Conservation (phyloP, 345 rosid genomes). For the Cochlearia excelsa region DNA sequence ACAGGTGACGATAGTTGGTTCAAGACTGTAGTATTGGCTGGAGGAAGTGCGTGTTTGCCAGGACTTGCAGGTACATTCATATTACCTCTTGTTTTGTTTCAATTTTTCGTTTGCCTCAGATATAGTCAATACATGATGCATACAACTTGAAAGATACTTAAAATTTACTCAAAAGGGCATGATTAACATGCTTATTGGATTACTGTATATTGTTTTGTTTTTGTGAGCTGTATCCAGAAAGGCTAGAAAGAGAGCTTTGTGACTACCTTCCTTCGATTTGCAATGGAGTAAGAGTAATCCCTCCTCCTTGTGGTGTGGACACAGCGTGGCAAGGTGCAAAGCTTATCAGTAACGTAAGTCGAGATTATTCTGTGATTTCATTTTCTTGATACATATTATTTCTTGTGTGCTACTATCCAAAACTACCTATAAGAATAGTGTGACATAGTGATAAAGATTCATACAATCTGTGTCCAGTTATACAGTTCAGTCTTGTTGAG, state of each 20-base stretch:
- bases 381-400: not conserved
- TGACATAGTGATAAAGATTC: not conserved
- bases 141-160: conserved; percentile 1
- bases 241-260: conserved; percentile 76
- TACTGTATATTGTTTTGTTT: not conserved
- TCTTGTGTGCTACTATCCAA: conserved; percentile 7
- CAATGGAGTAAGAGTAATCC: conserved; percentile 62
- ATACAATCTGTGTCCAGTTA: no score
- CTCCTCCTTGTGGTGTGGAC: conserved; percentile 71
- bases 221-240: conserved; percentile 46
- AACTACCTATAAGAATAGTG: not conserved
- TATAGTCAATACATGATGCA: conserved; percentile 2
- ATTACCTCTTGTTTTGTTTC: conserved; percentile 18
- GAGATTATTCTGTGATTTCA: not conserved
- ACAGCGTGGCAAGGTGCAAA: conserved; percentile 92
- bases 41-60: conserved; percentile 82
- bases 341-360: conserved; percentile 73
- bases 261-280: conserved; percentile 50
- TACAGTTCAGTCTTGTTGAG: not conserved
- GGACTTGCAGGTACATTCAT: conserved; percentile 64
- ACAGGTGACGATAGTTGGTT: conserved; percentile 72
- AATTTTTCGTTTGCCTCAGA: not conserved
- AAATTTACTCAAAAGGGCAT: conserved; percentile 3
- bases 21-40: conserved; percentile 80
- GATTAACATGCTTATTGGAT: not conserved